Conservation (phyloP, 192 early-diverging fungal genomes). For the Geosiphon pyriformis region DNA sequence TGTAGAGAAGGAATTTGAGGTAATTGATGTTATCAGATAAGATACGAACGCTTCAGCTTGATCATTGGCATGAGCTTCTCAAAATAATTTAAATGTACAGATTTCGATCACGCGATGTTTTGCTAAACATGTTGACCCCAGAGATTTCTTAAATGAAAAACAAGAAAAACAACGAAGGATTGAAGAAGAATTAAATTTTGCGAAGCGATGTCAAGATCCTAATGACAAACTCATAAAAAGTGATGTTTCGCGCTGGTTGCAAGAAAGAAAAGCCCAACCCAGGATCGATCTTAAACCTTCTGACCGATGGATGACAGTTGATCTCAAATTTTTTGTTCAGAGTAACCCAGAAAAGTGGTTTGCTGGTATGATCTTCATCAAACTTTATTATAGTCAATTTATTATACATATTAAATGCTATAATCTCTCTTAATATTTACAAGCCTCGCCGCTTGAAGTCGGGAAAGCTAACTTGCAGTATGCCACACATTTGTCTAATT, state of each 20-base stretch:
- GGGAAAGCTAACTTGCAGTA: background rate
- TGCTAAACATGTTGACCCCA: background rate
- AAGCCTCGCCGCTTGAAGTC: background rate
- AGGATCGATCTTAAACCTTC: background rate
- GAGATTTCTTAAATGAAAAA: background rate
- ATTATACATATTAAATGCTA: too few species aligned
- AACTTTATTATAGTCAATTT: too few species aligned
- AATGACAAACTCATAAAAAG: background rate
- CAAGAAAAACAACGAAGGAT: background rate
- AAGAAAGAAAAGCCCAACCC: background rate
- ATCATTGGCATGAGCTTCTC: background rate
- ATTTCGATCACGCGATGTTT: background rate
- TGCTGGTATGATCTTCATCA: background rate
- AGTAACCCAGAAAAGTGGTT: background rate
- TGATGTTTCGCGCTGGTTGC: background rate
- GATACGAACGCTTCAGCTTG: background rate
- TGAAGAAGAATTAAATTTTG: background rate
- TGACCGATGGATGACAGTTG: background rate
- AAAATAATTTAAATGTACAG: background rate
- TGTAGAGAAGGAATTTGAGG: constrained; percentile 68
- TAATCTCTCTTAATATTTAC: background rate
- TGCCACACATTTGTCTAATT: background rate
- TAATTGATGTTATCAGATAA: constrained; percentile 30
- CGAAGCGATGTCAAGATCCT: background rate
- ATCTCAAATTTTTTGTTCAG: constrained; percentile 1